Percentiles rank a stretch among this genome's conserved stretches.
phyloP scores from a whole-genome alignment of 1,284 basidiomycete species.

The Papiliotrema flavescens region DNA sequence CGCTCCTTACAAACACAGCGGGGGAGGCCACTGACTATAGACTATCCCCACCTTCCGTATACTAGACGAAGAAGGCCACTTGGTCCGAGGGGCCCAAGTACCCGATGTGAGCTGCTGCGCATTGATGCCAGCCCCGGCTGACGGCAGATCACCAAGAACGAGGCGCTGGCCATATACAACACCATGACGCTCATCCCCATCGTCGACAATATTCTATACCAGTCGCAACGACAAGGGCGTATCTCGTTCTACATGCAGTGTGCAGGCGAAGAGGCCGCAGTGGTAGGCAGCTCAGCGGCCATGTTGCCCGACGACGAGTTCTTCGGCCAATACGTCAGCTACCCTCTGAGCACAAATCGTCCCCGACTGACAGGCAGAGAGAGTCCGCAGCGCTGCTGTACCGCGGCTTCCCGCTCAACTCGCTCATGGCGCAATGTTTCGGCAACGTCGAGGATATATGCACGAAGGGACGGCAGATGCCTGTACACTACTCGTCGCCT shows the following conservation, averaged over 20 bases:
- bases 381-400: slow-evolving; percentile 88
- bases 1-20: too few relatives aligned
- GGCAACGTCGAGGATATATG: slow-evolving; percentile 75
- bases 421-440: slow-evolving; percentile 83
- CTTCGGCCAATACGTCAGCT: slow-evolving; percentile 54
- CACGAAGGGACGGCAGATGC: slow-evolving; percentile 86
- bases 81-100: slow-evolving; percentile 65
- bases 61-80: slow-evolving; percentile 69
- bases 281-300: slow-evolving; percentile 84
- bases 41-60: slow-evolving; percentile 73
- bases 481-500: slow-evolving; percentile 81
- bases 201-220: slow-evolving; percentile 83
- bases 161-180: slow-evolving; percentile 73
- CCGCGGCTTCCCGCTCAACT: slow-evolving; percentile 71
- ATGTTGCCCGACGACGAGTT: slow-evolving; percentile 77
- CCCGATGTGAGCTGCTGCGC: slow-evolving; percentile 58
- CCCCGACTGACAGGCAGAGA: slow-evolving; percentile 55
- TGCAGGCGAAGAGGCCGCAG: slow-evolving; percentile 88
- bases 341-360: slow-evolving; percentile 9
- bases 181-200: slow-evolving; percentile 79
- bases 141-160: slow-evolving; percentile 63
- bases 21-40: slow-evolving; percentile 10
- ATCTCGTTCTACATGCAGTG: slow-evolving; percentile 77
- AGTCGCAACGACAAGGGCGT: slow-evolving; percentile 87
- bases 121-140: neutral